phyloP scores from a whole-genome alignment of 768 basidiomycete genomes.

The Tricholoma sp. region DNA sequence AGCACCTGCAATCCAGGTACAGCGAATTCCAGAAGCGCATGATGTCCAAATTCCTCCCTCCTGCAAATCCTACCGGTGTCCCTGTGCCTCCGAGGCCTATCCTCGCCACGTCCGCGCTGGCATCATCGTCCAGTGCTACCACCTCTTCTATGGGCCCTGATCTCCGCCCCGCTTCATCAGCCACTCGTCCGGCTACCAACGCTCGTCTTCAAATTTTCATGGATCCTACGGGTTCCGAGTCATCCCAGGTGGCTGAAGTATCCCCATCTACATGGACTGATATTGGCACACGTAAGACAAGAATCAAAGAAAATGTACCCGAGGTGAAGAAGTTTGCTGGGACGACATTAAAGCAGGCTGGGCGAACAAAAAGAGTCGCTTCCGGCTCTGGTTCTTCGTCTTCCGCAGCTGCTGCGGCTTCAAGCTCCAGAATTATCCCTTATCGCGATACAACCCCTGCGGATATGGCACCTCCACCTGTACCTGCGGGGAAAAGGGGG shows the following conservation, averaged over 20 bases:
- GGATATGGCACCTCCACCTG: constrained; percentile 39
- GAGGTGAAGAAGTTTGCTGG: constrained; percentile 67
- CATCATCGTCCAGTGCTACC: constrained; percentile 31
- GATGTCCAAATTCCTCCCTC: constrained; percentile 51
- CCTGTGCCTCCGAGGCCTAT: constrained; percentile 25
- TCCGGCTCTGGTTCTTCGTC: constrained; percentile 31
- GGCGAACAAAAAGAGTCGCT: constrained; percentile 48
- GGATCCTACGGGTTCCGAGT: constrained; percentile 55
- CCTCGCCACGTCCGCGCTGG: constrained; percentile 37
- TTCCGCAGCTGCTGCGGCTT: constrained; percentile 20
- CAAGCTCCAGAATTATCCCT: constrained; percentile 53
- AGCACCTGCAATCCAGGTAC: constrained; percentile 72
- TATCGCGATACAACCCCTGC: constrained; percentile 58
- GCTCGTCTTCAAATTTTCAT: constrained; percentile 64
- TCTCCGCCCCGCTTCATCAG: constrained; percentile 13
- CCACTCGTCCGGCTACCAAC: constrained; percentile 40
- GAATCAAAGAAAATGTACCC: constrained; percentile 74
- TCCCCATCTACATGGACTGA: constrained; percentile 57
- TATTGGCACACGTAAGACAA: constrained; percentile 69
- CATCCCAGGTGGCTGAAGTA: constrained; percentile 36
- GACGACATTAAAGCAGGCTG: constrained; percentile 59
- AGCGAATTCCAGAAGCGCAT: constrained; percentile 89
- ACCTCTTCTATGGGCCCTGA: constrained; percentile 20
- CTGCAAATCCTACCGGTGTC: constrained; percentile 30
- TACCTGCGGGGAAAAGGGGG: constrained; percentile 21